These are phyloP conservation scores for Uromyces viciae-fabae DNA, from an alignment of 1,284 basidiomycete species.

Conservation along the genomic window DNA sequence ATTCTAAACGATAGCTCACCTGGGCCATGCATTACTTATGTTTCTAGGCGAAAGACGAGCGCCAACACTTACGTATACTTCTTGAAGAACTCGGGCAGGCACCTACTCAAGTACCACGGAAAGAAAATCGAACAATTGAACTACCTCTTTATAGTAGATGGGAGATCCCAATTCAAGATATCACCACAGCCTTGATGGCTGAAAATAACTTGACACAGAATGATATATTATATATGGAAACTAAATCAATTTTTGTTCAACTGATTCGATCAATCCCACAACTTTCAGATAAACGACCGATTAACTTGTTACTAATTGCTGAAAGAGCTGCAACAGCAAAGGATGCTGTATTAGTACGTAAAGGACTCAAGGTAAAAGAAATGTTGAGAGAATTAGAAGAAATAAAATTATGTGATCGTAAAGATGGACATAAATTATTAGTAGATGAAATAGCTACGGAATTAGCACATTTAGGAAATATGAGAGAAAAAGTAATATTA, in stretches of 20 bases:
- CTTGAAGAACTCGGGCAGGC: constrained; percentile 91
- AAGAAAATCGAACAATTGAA: constrained; percentile 93
- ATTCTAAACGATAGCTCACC: too few species aligned
- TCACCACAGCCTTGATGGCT: constrained; percentile 87
- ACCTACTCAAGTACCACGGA: constrained; percentile 88
- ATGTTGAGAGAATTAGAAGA: constrained; percentile 95
- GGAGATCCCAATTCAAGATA: constrained; percentile 98
- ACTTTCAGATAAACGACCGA: constrained; percentile 74
- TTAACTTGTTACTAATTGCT: constrained; percentile 82
- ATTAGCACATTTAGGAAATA: constrained; percentile 89
- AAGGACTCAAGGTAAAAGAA: constrained; percentile 98
- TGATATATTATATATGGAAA: constrained; percentile 99
- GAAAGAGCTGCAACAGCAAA: constrained; percentile 95
- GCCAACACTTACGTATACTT: constrained; percentile 90
- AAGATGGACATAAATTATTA: constrained; percentile 86
- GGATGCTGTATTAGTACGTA: constrained; percentile 87
- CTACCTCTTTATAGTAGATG: constrained; percentile 90
- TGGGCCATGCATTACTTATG: too few species aligned
- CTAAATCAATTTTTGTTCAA: constrained; percentile 98
- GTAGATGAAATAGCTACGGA: constrained; percentile 94
- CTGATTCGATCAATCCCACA: constrained; percentile 90
- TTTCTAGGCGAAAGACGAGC: constrained; percentile 87
- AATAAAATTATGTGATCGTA: constrained; percentile 69
- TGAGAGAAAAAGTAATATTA: constrained; percentile 87
- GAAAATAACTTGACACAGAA: constrained; percentile 90